Percentiles rank a stretch among this genome's conserved stretches.
phyloP scores from a whole-genome alignment of 805 yeast species.

The Millerozyma miso region DNA sequence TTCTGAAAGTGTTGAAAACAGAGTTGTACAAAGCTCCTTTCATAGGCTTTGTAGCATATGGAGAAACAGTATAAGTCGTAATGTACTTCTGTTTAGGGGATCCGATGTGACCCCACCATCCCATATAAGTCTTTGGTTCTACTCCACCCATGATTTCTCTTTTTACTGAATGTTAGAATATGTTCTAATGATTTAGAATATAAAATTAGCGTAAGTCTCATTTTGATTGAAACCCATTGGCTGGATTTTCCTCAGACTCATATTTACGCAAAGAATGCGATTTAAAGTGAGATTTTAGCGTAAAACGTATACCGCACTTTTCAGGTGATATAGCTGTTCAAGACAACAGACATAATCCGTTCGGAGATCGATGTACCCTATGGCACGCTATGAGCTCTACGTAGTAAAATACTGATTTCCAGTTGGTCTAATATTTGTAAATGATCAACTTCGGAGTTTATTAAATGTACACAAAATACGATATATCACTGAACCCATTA shows the following conservation, averaged over 20 bases:
- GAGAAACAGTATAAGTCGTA: conserved; percentile 86
- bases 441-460: conserved; percentile 6
- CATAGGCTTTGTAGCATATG: conserved; percentile 89
- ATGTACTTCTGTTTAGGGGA: conserved; percentile 83
- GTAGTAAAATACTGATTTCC: not conserved
- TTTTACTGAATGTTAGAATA: conserved; percentile 1
- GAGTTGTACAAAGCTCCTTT: conserved; percentile 83
- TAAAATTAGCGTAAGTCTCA: not conserved
- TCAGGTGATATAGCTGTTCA: too few species aligned
- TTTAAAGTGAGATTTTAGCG: not conserved
- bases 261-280: conserved; percentile 2
- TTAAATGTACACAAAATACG: conserved; percentile 11
- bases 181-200: not conserved
- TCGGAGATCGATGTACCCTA: not conserved
- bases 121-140: conserved; percentile 76
- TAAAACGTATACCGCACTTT: not conserved
- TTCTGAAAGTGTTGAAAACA: conserved; percentile 89
- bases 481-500: conserved; percentile 8
- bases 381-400: not conserved
- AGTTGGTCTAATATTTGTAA: not conserved
- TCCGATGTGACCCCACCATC: conserved; percentile 97
- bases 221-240: conserved; percentile 5
- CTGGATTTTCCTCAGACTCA: not conserved
- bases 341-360: not conserved
- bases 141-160: conserved; percentile 22